Evolutionary conservation across 129 eudicot species (phyloP), one percentile per base, ranked within the genome.

Genomic region (Heracleum sosnowskyi): DNA sequence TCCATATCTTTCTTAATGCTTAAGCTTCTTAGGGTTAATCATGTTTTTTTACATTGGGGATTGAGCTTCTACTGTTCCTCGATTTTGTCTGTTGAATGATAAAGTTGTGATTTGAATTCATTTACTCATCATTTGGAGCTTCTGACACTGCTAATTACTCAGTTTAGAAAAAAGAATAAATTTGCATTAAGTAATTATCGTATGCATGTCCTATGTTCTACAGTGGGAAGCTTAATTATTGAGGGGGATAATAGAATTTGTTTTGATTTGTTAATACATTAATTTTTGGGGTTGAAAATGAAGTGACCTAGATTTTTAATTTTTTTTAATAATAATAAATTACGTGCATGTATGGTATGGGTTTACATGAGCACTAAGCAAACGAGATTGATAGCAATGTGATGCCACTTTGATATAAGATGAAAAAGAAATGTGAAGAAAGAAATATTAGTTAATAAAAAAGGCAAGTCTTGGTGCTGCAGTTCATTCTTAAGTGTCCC

Each of bases 1-100:
- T 37, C 31, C 28, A 9, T 82, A 78, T 75, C 78, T 85, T 81
- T 79, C 87, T 87, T 83, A 87, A 82, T 77, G 76, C 88, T 84
- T 86, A 89, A 84, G 90, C 91, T 89, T 74, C 86, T 79, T 86
- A 74, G 47, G 47, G 47, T 37, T 72, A 22, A 26, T 72, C 47
- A 44, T 74, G 60, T 7, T 42, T 69, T 36, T 31, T 35, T 36
- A 12, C 42, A 16, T 69, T 0, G 74, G 74, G 74, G 42, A 35
- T 17, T 69, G 74, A 69, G 74, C 44, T 69, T 20, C 39, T 66
- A 66, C 72, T 66, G 72, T 66, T 66, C 39, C 39, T 66, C 24
- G 72, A 66, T 66, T 60, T 12, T 15, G 39, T 66, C 72, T 66
- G 37, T 66, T 66, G 39, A 69, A 34, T 36, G 28, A 69, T 33